Conservation (phyloP, 352 stramenopile genomes). For the Pilasporangium apinafurcum region DNA sequence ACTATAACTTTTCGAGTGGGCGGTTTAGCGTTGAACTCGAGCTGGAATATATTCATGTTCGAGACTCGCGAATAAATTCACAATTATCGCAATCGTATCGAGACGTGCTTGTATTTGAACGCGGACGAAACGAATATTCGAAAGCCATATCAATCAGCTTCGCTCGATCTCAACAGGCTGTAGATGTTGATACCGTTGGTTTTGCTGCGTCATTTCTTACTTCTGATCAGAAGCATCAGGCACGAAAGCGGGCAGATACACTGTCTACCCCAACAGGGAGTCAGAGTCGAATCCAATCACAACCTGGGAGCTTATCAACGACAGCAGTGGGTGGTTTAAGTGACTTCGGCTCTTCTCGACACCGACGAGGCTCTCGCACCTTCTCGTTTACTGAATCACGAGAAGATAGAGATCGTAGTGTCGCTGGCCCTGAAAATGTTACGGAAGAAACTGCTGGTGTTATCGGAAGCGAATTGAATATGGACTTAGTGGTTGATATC, state of each 20-base stretch:
- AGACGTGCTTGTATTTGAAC: constrained; percentile 69
- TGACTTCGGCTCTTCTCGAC: too few relatives aligned
- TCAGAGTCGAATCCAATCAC: too few relatives aligned
- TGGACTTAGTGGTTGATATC: constrained; percentile 66
- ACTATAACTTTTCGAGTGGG: constrained; percentile 49
- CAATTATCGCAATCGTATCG: constrained; percentile 58
- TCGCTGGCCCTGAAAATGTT: too few relatives aligned
- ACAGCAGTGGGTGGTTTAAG: too few relatives aligned
- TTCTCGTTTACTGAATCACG: too few relatives aligned
- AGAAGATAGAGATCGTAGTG: too few relatives aligned
- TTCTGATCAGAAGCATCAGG: too few relatives aligned
- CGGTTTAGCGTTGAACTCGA: constrained; percentile 41
- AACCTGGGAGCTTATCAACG: too few relatives aligned
- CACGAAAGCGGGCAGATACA: too few relatives aligned
- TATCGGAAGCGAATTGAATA: constrained; percentile 28
- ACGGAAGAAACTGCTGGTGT: neutral
- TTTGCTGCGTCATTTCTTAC: constrained; percentile 35
- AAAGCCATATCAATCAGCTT: constrained; percentile 63
- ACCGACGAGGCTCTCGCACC: too few relatives aligned
- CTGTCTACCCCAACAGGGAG: too few relatives aligned
- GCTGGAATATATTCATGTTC: constrained; percentile 53
- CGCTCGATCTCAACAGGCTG: constrained; percentile 29
- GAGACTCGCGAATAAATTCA: constrained; percentile 52
- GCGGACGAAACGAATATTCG: constrained; percentile 21
- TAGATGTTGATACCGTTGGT: constrained; percentile 28